Conservation (phyloP, 371 early-diverging fungal species). For the Syncephalastrum racemosum region DNA sequence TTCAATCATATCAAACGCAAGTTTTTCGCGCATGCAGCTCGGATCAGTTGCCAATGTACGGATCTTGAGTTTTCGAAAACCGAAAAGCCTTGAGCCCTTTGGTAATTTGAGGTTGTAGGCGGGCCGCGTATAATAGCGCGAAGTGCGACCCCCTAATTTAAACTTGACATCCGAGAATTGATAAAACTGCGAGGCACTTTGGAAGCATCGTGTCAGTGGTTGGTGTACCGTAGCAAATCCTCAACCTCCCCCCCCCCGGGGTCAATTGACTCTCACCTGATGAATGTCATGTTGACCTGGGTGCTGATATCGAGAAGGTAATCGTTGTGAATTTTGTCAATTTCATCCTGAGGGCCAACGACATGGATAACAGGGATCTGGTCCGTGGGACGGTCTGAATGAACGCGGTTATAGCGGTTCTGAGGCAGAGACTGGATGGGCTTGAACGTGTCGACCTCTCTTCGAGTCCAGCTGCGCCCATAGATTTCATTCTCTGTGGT, state of each 20-base stretch:
- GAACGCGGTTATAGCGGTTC: no score
- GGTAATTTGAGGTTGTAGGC: conserved; percentile 21
- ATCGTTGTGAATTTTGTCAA: conserved; percentile 24
- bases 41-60: conserved; percentile 45
- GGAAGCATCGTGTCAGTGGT: background rate
- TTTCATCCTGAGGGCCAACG: conserved; percentile 12
- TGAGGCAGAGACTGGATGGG: no score
- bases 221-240: background rate
- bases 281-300: conserved; percentile 24
- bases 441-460: no score
- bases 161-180: conserved; percentile 20
- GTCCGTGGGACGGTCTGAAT: conserved; percentile 4
- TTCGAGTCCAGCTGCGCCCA: no score
- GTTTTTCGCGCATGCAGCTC: conserved; percentile 44
- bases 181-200: conserved; percentile 1
- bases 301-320: conserved; percentile 25
- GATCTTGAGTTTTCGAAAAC: conserved; percentile 49
- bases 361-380: conserved; percentile 37
- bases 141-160: conserved; percentile 26
- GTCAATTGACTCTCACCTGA: conserved; percentile 19
- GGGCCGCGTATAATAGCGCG: conserved; percentile 20
- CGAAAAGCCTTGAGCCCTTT: conserved; percentile 23
- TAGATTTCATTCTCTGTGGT: no score
- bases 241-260: no score
- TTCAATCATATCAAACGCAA: conserved; percentile 36